phyloP scores from a whole-genome alignment of 1,284 basidiomycete genomes.

The Acaromyces ingoldii region DNA sequence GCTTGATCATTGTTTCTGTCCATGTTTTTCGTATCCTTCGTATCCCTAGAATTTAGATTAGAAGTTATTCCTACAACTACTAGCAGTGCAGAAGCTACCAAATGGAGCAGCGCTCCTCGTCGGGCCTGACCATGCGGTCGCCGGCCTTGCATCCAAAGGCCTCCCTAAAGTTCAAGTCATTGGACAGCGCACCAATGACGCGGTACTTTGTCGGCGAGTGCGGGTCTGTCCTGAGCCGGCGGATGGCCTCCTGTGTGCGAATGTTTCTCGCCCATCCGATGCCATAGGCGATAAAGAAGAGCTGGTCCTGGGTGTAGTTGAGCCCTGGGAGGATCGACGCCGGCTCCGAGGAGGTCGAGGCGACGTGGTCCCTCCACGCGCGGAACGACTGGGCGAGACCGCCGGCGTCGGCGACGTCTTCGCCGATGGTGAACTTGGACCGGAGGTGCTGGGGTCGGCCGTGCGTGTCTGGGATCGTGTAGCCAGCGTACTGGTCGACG shows the following conservation, averaged over 20 bases:
- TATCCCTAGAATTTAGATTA: too few relatives aligned
- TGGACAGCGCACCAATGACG: slow-evolving; percentile 38
- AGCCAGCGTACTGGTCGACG: slow-evolving; percentile 76
- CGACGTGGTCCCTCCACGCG: slow-evolving; percentile 49
- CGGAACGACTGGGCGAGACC: slow-evolving; percentile 51
- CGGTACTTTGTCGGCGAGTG: slow-evolving; percentile 47
- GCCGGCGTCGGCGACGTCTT: slow-evolving; percentile 64
- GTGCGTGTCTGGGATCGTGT: slow-evolving; percentile 76
- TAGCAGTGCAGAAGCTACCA: slow-evolving; percentile 24
- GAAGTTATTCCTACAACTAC: too few relatives aligned
- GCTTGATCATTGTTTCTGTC: too few relatives aligned
- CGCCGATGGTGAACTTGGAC: slow-evolving; percentile 62
- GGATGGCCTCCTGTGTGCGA: slow-evolving; percentile 32
- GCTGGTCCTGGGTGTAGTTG: slow-evolving; percentile 48
- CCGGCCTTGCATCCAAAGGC: slow-evolving; percentile 45
- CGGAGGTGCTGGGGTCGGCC: slow-evolving; percentile 78
- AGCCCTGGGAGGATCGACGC: slow-evolving; percentile 51
- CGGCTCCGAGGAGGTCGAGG: slow-evolving; percentile 23
- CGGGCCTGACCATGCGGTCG: slow-evolving; percentile 33
- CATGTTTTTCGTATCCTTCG: too few relatives aligned
- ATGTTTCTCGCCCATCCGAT: slow-evolving; percentile 43
- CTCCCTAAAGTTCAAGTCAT: slow-evolving; percentile 37
- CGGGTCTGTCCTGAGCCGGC: slow-evolving; percentile 41
- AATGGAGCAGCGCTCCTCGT: slow-evolving; percentile 39
- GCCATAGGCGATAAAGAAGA: slow-evolving; percentile 51